Conservation (phyloP, 208 protist species). For the Wallacemonas sp. region DNA sequence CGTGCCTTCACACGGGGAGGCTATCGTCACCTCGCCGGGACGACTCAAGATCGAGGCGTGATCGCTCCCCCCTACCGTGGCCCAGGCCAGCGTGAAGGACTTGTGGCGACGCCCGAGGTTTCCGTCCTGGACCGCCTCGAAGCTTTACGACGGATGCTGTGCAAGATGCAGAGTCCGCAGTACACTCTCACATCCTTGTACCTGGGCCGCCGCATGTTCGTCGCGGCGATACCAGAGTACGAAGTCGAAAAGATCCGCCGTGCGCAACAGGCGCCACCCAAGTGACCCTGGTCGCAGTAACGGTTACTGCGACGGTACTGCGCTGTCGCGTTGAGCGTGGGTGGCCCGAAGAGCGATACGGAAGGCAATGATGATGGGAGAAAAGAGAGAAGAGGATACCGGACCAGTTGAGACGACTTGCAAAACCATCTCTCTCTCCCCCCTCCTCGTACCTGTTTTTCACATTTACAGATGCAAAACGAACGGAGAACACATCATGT, state of each 20-base stretch:
- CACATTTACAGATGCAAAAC: too few species aligned
- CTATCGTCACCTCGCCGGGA: slow-evolving; percentile 1
- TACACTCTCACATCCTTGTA: slow-evolving; percentile 81
- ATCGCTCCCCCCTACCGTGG: neutral
- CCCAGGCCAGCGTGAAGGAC: neutral
- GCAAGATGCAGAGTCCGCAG: slow-evolving; percentile 77
- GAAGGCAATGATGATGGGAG: too few species aligned
- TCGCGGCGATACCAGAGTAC: slow-evolving; percentile 78
- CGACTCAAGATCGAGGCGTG: neutral
- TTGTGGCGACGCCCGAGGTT: slow-evolving; percentile 7
- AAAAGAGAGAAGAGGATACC: slow-evolving; percentile 4
- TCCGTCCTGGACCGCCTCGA: slow-evolving; percentile 38
- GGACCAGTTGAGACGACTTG: neutral
- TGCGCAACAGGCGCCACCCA: neutral
- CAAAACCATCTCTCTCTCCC: too few species aligned
- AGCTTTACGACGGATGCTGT: slow-evolving; percentile 55
- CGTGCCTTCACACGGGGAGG: slow-evolving; percentile 57
- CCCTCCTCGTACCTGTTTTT: too few species aligned
- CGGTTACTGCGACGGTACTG: too few species aligned
- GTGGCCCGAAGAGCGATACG: too few species aligned
- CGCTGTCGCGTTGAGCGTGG: too few species aligned
- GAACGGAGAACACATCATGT: neutral
- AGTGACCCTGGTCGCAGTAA: too few species aligned
- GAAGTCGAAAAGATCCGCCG: slow-evolving; percentile 57
- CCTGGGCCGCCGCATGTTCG: slow-evolving; percentile 59